Evolutionary conservation across 2,329 filamentous ascomycete genomes (phyloP), one percentile per base, ranked within the genome.

Genomic region (Delphinella strobiligena): DNA sequence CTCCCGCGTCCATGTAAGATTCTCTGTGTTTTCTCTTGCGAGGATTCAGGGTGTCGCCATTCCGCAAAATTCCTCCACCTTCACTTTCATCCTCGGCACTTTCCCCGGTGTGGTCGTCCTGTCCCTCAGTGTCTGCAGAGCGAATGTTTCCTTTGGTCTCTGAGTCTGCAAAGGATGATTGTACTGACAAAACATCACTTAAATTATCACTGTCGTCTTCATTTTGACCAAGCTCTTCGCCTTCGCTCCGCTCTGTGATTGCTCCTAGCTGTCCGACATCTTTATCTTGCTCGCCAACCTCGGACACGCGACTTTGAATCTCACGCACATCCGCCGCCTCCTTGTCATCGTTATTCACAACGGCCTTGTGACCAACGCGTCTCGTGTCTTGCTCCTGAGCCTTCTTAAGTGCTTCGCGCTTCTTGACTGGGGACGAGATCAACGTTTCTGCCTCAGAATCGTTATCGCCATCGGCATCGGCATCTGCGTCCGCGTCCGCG

Each of bases 371-470:
- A 17, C 2, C 18, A n/a, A 29, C 34, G 9, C 16, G 32, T 10
- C 19, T 9, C 22, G 17, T 18, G n/a, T n/a, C 17, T 15, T 27
- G 17, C 11, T 16, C 11, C 17, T 11, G 22, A 8, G 41, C 43
- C 51, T 60, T 60, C 45, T 55, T 58, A 45, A 54, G 46, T 17
- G 59, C 55, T 40, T 57, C 54, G 34, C 55, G 49, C 40, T 57
- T 55, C 49, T 66, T 61, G 45, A 63, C 58, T 22, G 61, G 57
- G 19, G 56, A 61, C 36, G 67, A 57, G 29, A 69, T 63, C 42
- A 68, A 60, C 22, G 67, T 69, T 54, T 69, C 67, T 37, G 66
- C 67, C 52, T 70, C 67, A 12, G 65, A 68, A 47, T 66, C 62
- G 47, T 60, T 61, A 38, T 59, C 55, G 24, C 55, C 60, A 14